Percentiles rank a stretch among this genome's conserved stretches.
Conservation (phyloP, 495 filamentous ascomycete species). For the Penicillium riverlandense region DNA sequence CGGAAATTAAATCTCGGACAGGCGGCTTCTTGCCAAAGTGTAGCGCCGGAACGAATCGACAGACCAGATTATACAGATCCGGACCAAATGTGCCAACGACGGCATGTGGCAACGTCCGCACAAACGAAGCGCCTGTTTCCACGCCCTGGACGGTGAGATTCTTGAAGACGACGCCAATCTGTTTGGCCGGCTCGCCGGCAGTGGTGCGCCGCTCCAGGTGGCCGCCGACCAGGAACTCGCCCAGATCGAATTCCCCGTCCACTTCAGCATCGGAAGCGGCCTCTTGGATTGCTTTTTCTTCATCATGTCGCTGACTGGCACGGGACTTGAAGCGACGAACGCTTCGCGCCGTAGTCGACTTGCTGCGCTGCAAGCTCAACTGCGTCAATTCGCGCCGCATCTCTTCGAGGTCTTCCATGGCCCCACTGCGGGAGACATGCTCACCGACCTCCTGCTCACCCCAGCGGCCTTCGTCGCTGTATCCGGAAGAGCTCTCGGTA, state of each 20-base stretch:
- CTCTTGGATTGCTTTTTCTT: constrained; percentile 27
- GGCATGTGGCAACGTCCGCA: constrained; percentile 68
- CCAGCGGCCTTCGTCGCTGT: constrained; percentile 55
- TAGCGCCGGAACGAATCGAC: constrained; percentile 56
- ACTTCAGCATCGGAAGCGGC: constrained; percentile 14
- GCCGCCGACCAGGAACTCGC: constrained; percentile 68
- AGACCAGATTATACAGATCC: constrained; percentile 66
- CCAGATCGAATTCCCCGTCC: constrained; percentile 61
- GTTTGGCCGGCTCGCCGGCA: constrained; percentile 63
- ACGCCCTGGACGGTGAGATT: constrained; percentile 70
- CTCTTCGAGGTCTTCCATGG: constrained; percentile 66
- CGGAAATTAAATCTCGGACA: constrained; percentile 58
- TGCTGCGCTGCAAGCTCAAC: constrained; percentile 45
- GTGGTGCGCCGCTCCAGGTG: constrained; percentile 73
- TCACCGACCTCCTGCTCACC: constrained; percentile 64
- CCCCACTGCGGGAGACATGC: constrained; percentile 51
- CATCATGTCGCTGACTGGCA: constrained; percentile 22
- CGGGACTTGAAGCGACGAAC: constrained; percentile 17
- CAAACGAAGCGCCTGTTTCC: constrained; percentile 58
- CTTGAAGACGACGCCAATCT: constrained; percentile 78
- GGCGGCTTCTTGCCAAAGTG: constrained; percentile 43
- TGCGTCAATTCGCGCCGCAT: constrained; percentile 58
- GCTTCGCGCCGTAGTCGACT: constrained; percentile 21
- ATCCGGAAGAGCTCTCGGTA: constrained; percentile 9
- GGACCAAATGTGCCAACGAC: constrained; percentile 80